Evolutionary conservation across 2,329 filamentous ascomycete genomes (phyloP).

Genomic region (Epichloe coenophiala): DNA sequence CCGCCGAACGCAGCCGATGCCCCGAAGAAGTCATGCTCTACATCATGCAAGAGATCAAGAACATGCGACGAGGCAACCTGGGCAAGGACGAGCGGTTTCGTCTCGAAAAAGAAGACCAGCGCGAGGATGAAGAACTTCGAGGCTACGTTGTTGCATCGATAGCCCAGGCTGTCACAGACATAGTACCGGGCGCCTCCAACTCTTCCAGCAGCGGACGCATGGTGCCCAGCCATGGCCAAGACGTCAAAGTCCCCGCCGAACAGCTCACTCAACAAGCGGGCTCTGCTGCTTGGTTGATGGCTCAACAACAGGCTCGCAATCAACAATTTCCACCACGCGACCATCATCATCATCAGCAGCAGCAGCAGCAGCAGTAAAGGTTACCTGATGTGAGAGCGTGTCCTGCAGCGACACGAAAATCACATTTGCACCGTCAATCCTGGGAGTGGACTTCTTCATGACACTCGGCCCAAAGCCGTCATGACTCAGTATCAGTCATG

Average conservation of each 20-base stretch:
- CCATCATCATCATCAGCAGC: conserved; percentile 26
- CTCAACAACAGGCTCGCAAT: conserved; percentile 29
- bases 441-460: background rate
- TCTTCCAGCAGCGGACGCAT: conserved; percentile 9
- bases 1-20: conserved; percentile 62
- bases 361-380: conserved; percentile 11
- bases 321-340: conserved; percentile 31
- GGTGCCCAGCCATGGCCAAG: conserved; percentile 23
- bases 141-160: conserved; percentile 62
- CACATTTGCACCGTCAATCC: background rate
- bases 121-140: conserved; percentile 62
- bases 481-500: background rate
- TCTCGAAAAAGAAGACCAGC: conserved; percentile 66
- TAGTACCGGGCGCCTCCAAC: conserved; percentile 37
- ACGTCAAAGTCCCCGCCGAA: conserved; percentile 48
- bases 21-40: conserved; percentile 84
- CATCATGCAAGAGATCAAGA: conserved; percentile 84
- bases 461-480: background rate
- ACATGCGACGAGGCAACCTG: conserved; percentile 70
- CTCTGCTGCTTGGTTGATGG: conserved; percentile 36
- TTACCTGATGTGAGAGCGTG: background rate
- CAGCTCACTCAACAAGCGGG: conserved; percentile 39
- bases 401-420: background rate
- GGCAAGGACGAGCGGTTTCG: conserved; percentile 73
- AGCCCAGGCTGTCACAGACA: conserved; percentile 56